phyloP scores from a whole-genome alignment of 169 alveolate species.

The Eimeria necatrix region DNA sequence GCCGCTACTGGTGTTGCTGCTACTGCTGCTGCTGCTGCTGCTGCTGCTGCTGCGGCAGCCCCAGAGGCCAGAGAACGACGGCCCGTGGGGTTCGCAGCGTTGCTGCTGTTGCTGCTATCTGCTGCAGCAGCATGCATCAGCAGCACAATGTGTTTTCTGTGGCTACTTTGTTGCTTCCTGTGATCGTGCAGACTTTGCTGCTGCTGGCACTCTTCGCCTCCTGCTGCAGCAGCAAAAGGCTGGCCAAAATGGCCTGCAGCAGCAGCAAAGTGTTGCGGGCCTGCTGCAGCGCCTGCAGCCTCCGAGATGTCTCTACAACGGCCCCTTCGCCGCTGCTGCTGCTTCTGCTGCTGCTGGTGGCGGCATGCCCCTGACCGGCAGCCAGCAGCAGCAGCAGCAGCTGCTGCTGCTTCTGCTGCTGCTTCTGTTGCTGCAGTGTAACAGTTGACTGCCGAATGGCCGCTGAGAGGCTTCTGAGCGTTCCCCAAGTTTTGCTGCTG shows the following conservation, averaged over 20 bases:
- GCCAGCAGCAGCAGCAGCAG: background rate
- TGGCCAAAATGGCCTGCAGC: constrained; percentile 9
- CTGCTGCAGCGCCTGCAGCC: constrained; percentile 14
- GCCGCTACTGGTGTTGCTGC: no score
- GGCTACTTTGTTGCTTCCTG: background rate
- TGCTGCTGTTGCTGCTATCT: constrained; percentile 21
- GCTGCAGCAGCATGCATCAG: constrained; percentile 18
- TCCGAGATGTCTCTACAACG: background rate
- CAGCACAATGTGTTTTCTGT: background rate
- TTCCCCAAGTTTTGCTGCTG: background rate
- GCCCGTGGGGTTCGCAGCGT: background rate
- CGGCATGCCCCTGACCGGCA: background rate
- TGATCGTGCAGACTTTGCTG: background rate
- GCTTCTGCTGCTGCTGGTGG: background rate
- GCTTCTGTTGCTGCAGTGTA: background rate
- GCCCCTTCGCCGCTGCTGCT: constrained; percentile 22
- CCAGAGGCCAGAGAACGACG: background rate
- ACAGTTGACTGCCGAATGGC: background rate
- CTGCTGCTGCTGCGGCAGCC: constrained; percentile 11
- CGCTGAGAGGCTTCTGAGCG: background rate
- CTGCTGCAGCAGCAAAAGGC: background rate
- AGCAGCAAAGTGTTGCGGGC: constrained; percentile 9
- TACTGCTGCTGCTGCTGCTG: constrained; percentile 69
- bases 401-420: constrained; percentile 3
- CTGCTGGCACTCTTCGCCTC: background rate